Percentiles rank a stretch among this genome's conserved stretches.
Conservation (phyloP, 2,329 filamentous ascomycete species). For the Calonectria pteridis region DNA sequence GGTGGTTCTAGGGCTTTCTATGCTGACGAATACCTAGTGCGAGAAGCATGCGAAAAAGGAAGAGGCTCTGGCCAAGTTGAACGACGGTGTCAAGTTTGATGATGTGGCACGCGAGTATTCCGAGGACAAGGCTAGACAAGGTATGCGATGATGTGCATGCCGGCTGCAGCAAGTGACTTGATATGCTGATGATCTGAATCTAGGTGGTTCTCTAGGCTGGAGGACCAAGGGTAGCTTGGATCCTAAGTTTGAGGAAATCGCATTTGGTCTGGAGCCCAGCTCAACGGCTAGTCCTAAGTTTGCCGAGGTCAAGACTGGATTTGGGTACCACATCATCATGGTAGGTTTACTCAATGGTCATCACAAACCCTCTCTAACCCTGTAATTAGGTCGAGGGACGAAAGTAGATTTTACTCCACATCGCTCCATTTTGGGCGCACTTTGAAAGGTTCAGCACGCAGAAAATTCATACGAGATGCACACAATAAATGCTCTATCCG, state of each 20-base stretch:
- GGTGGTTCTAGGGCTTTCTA: neutral
- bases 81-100: constrained; percentile 77
- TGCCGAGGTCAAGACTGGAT: constrained; percentile 78
- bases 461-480: neutral
- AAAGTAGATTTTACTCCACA: constrained; percentile 46
- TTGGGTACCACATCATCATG: constrained; percentile 87
- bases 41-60: constrained; percentile 85
- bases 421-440: constrained; percentile 6
- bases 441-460: neutral
- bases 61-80: constrained; percentile 77
- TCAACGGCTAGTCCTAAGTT: constrained; percentile 73
- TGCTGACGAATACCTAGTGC: constrained; percentile 60
- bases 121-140: constrained; percentile 81
- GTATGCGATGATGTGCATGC: constrained; percentile 48
- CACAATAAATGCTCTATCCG: constrained; percentile 31
- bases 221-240: constrained; percentile 77
- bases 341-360: constrained; percentile 56
- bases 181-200: constrained; percentile 16
- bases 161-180: neutral
- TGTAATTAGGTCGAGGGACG: constrained; percentile 54
- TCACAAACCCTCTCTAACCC: constrained; percentile 12
- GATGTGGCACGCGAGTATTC: constrained; percentile 79
- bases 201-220: constrained; percentile 80
- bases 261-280: constrained; percentile 76
- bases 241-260: constrained; percentile 78